These are phyloP conservation scores for Sicyos baderoa DNA, from an alignment of 306 rosid genomes.

Conservation along the genomic window DNA sequence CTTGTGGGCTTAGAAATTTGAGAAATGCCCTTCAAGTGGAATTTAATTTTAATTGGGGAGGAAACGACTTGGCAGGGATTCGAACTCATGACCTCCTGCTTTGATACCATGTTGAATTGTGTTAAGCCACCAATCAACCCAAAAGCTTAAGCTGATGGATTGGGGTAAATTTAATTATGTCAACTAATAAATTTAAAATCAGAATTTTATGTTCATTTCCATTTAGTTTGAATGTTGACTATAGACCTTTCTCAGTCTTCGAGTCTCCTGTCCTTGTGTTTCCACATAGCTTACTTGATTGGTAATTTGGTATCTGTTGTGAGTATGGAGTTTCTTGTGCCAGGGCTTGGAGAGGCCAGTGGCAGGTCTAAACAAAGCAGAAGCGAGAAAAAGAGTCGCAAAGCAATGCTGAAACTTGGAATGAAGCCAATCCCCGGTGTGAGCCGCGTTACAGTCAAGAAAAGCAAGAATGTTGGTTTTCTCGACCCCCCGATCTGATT, in stretches of 20 bases:
- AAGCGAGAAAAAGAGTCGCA: slow-evolving; percentile 95
- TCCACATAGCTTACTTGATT: not conserved
- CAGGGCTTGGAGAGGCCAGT: slow-evolving; percentile 36
- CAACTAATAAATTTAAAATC: no score
- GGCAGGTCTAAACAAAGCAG: slow-evolving; percentile 93
- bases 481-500: not conserved
- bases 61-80: no score
- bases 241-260: not conserved
- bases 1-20: no score
- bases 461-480: slow-evolving; percentile 22
- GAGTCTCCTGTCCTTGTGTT: not conserved
- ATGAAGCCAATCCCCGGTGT: slow-evolving; percentile 81
- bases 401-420: slow-evolving; percentile 94
- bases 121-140: no score
- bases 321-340: not conserved
- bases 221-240: not conserved
- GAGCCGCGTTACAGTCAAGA: slow-evolving; percentile 48
- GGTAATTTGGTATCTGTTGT: not conserved
- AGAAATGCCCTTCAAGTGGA: no score
- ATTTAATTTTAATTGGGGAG: no score
- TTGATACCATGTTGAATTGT: no score
- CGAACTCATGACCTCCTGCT: no score
- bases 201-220: not conserved
- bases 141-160: no score
- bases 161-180: no score